phyloP scores from a whole-genome alignment of 345 rosid genomes.

The Aquilaria yunnanensis region DNA sequence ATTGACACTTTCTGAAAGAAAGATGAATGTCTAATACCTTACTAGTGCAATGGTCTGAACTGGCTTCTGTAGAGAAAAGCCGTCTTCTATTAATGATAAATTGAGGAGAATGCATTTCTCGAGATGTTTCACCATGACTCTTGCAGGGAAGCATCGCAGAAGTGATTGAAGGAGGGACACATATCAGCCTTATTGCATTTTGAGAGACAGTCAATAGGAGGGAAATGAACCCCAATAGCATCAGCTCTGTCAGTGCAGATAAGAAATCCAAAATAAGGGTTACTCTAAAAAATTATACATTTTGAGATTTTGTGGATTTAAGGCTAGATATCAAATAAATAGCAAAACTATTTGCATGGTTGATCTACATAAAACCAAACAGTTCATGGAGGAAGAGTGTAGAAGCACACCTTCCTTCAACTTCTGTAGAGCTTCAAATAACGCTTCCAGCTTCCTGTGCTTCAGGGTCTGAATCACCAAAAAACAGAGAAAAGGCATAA shows the following conservation, averaged over 20 bases:
- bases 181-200: constrained; percentile 40
- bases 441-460: constrained; percentile 40
- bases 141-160: constrained; percentile 73
- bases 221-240: constrained; percentile 92
- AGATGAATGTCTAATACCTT: constrained; percentile 24
- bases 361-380: too few relatives aligned
- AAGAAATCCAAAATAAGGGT: constrained; percentile 11
- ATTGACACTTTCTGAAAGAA: too few relatives aligned
- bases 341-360: too few relatives aligned
- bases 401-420: constrained; percentile 62
- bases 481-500: not conserved
- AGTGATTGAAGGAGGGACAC: constrained; percentile 50
- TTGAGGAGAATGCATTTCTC: constrained; percentile 22
- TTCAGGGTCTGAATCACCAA: constrained; percentile 41
- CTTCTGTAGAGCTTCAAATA: constrained; percentile 72
- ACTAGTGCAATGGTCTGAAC: constrained; percentile 23
- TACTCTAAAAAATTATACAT: not conserved
- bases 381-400: constrained; percentile 6
- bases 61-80: constrained; percentile 29
- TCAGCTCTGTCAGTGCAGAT: constrained; percentile 57
- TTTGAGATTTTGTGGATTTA: not conserved
- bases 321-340: too few relatives aligned
- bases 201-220: constrained; percentile 67
- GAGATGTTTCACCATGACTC: constrained; percentile 21
- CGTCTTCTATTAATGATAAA: constrained; percentile 24